These are phyloP conservation scores for Floccularia luteovirens DNA, from an alignment of 768 basidiomycete genomes.

Conservation along the genomic window DNA sequence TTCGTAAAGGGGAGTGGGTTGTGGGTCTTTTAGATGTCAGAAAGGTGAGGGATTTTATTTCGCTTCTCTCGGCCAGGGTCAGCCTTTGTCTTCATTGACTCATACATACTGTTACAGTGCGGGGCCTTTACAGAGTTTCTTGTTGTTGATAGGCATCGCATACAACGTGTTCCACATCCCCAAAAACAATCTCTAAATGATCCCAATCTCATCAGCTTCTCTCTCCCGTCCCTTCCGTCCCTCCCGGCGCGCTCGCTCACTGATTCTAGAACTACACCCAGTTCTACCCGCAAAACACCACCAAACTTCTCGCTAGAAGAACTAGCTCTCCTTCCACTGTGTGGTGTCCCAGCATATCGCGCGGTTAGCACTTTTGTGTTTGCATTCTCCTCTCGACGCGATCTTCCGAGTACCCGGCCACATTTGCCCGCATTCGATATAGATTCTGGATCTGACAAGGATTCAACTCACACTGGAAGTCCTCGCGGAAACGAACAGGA, in stretches of 20 bases:
- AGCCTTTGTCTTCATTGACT: constrained; percentile 6
- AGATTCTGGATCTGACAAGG: too few relatives aligned
- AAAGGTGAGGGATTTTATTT: constrained; percentile 48
- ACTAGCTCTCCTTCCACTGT: constrained; percentile 72
- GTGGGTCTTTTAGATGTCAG: constrained; percentile 70
- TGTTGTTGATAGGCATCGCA: constrained; percentile 68
- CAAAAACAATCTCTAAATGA: constrained; percentile 2
- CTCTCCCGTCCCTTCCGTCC: neutral
- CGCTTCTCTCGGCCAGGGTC: too few relatives aligned
- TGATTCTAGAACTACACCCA: constrained; percentile 1
- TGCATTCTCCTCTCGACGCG: constrained; percentile 27
- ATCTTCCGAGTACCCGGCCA: neutral
- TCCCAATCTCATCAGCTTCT: neutral
- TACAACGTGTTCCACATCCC: constrained; percentile 68
- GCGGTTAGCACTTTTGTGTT: constrained; percentile 64
- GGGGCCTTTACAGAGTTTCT: constrained; percentile 90
- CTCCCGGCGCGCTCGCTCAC: neutral
- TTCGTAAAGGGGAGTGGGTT: constrained; percentile 81
- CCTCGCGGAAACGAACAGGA: neutral
- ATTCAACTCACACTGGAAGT: neutral
- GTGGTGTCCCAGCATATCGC: constrained; percentile 76
- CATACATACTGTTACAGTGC: constrained; percentile 35
- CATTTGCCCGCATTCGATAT: neutral
- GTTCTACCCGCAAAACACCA: constrained; percentile 1
- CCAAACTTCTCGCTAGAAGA: constrained; percentile 49